These are phyloP conservation scores for Podospora comata DNA, from an alignment of 495 filamentous ascomycete species.

Conservation along the genomic window DNA sequence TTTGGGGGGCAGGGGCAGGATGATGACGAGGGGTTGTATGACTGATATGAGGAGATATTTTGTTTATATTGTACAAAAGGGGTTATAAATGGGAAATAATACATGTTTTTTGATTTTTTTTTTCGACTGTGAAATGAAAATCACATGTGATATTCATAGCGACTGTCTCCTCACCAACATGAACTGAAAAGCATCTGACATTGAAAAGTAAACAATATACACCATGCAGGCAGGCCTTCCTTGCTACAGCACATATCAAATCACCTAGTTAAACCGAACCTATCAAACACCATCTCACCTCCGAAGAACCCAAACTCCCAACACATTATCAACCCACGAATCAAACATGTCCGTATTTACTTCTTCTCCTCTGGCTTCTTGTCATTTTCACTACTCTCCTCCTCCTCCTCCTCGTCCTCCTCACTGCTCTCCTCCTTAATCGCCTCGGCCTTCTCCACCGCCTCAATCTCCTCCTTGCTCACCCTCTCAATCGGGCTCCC, in stretches of 20 bases:
- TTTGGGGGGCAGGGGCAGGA: conserved; percentile 21
- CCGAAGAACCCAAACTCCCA: neutral
- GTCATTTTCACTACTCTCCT: neutral
- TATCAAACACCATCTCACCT: too few species aligned
- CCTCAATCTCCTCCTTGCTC: conserved; percentile 38
- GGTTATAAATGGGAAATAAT: neutral
- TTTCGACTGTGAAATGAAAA: too few species aligned
- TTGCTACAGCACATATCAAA: too few species aligned
- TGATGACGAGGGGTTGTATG: conserved; percentile 38
- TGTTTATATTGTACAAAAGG: neutral
- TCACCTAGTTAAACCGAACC: too few species aligned
- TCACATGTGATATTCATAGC: too few species aligned
- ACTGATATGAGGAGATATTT: conserved; percentile 17
- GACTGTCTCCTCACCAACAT: too few species aligned
- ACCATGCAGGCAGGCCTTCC: too few species aligned
- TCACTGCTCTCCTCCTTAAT: conserved; percentile 35
- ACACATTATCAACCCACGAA: neutral
- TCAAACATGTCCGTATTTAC: neutral
- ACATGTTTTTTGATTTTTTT: neutral
- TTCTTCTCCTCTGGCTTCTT: conserved; percentile 1
- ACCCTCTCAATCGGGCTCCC: conserved; percentile 31
- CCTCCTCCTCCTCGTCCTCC: conserved; percentile 4
- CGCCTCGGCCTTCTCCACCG: conserved; percentile 37
- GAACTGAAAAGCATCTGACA: too few species aligned
- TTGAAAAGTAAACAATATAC: too few species aligned